phyloP scores from a whole-genome alignment of 1,284 basidiomycete genomes.

The Puccinia triticina region DNA sequence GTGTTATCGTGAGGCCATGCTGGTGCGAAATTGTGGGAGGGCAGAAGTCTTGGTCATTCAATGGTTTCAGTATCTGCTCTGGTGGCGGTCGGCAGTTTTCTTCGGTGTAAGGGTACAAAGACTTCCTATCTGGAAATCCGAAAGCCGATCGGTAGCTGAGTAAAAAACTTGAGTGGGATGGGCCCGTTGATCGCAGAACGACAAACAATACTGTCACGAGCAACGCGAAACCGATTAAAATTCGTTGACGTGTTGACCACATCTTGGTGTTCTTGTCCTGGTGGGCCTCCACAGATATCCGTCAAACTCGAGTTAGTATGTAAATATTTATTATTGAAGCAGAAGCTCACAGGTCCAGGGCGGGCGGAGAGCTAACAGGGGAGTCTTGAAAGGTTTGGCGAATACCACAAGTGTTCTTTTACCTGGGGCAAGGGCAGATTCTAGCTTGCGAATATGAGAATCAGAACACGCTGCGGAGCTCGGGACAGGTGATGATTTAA shows the following conservation, averaged over 20 bases:
- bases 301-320: not conserved
- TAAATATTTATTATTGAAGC: not conserved
- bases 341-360: not conserved
- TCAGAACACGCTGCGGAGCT: not conserved
- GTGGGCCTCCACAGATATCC: not conserved
- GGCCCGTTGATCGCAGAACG: not conserved
- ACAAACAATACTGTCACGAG: not conserved
- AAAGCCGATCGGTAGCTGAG: slow-evolving; percentile 15
- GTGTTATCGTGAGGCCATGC: slow-evolving; percentile 26
- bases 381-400: not conserved
- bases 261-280: not conserved
- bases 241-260: slow-evolving; percentile 1
- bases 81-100: slow-evolving; percentile 22
- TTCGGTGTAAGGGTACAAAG: slow-evolving; percentile 18
- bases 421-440: not conserved
- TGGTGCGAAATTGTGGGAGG: slow-evolving; percentile 20
- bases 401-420: not conserved
- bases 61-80: not conserved
- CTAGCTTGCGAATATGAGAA: not conserved
- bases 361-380: not conserved
- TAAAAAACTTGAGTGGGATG: not conserved
- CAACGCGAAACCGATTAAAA: not conserved
- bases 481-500: not conserved
- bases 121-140: slow-evolving; percentile 25
- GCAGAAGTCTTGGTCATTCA: slow-evolving; percentile 48